These are phyloP conservation scores for Kazachstania sp. DNA, from an alignment of 1,139 yeast genomes.

Conservation along the genomic window DNA sequence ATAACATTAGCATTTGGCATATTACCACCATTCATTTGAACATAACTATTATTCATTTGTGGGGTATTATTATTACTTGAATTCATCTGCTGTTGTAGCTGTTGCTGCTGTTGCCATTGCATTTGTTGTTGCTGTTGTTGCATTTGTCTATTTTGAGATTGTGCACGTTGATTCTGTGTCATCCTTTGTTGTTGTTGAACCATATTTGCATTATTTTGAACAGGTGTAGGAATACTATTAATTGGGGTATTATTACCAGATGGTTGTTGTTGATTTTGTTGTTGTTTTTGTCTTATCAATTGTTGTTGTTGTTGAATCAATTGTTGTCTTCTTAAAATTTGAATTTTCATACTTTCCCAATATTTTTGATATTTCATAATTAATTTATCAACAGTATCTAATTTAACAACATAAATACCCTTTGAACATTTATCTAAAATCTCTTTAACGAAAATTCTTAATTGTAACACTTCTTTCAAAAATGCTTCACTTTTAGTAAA, in stretches of 20 bases:
- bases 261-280: constrained; percentile 24
- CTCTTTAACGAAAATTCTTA: constrained; percentile 70
- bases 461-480: constrained; percentile 65
- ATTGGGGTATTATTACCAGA: constrained; percentile 8
- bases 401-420: constrained; percentile 58
- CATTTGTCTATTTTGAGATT: constrained; percentile 9
- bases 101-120: constrained; percentile 4
- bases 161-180: constrained; percentile 1
- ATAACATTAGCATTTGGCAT: background rate
- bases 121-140: constrained; percentile 17
- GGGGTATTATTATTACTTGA: constrained; percentile 1
- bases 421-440: constrained; percentile 57
- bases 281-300: constrained; percentile 21
- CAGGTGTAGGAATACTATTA: background rate
- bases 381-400: constrained; percentile 61
- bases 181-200: background rate
- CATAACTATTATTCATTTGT: constrained; percentile 1
- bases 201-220: constrained; percentile 1
- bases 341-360: constrained; percentile 61
- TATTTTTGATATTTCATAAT: constrained; percentile 66
- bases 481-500: constrained; percentile 68
- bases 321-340: constrained; percentile 36
- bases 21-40: background rate
- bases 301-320: constrained; percentile 30
- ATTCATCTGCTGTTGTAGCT: constrained; percentile 13